Evolutionary conservation across 164 flowering plant species (phyloP), one percentile per base, ranked within the genome.

Genomic region (Vitis rotundifolia): DNA sequence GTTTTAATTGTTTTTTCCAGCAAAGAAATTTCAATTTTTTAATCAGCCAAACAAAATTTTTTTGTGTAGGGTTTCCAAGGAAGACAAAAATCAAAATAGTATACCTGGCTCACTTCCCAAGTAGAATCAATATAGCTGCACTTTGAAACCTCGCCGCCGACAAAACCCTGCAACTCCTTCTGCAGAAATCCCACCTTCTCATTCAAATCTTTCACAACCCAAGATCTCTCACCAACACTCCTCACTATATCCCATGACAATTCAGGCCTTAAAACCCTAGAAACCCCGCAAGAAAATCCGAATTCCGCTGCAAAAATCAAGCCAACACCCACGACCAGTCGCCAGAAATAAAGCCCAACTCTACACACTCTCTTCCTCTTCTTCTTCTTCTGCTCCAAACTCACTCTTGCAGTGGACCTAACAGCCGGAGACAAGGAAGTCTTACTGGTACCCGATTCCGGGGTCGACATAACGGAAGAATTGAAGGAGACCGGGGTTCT

Each of bases 51-150:
- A 26, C 1, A 49, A 58, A 49, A 18, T 11, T 53, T 6, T 0
- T 2, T 37, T 3, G 44, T 22, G 44, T 37, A 37, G 44, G 44
- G 44, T 37, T 37, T 37, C 44, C 44, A 14, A 15, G 9, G 16
- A 63, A 16, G 19, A 48, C 53, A 54, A 37, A 13, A 53, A 22
- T 18, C 22, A 14, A 12, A 13, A 26, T 18, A 49, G n/a, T 9
- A 8, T 76, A 93, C 97, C 91, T 85, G 87, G 78, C 71, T 74
- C 49, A 93, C 72, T 80, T 83, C 60, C 98, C 98, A 91, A 8
- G 2, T 37, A 16, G 88, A 83, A 72, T 81, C 69, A 55, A 18
- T 15, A 49, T 73, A 69, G 71, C 81, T 86, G 76, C 94, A 88
- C 67, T 81, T 83, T 15, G 84, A 74, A 12, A 88, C 58, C 66